Evolutionary conservation across 2,329 filamentous ascomycete species (phyloP).

Genomic region (Bipolaris cookei): DNA sequence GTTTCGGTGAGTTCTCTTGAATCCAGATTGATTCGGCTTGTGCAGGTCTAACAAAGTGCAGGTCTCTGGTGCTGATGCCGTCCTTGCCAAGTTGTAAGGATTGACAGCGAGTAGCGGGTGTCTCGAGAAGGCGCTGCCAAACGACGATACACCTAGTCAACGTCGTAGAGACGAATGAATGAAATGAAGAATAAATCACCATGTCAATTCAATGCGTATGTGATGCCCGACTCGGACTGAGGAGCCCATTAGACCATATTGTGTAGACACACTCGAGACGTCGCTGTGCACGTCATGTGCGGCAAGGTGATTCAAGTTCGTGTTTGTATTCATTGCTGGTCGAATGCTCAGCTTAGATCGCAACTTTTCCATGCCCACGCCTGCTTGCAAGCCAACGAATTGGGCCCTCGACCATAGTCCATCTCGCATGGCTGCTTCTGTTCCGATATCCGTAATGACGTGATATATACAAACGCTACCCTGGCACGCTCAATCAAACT

Average conservation of each 20-base stretch:
- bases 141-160: background rate
- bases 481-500: slow-evolving; percentile 36
- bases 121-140: background rate
- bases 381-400: slow-evolving; percentile 5
- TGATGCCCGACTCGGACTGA: background rate
- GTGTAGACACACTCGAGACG: background rate
- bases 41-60: slow-evolving; percentile 42
- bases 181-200: slow-evolving; percentile 3
- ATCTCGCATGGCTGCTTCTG: slow-evolving; percentile 7
- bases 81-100: slow-evolving; percentile 56
- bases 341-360: slow-evolving; percentile 17
- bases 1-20: slow-evolving; percentile 49
- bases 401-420: slow-evolving; percentile 1
- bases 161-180: slow-evolving; percentile 2
- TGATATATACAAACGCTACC: slow-evolving; percentile 20
- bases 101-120: background rate
- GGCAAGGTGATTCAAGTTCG: slow-evolving; percentile 3
- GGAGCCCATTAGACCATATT: background rate
- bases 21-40: background rate
- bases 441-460: slow-evolving; percentile 6
- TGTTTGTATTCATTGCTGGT: slow-evolving; percentile 23
- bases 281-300: slow-evolving; percentile 2
- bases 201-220: background rate
- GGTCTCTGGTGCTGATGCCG: slow-evolving; percentile 57
- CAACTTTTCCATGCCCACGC: slow-evolving; percentile 8